These are phyloP conservation scores for Coprinopsis cinerea DNA, from an alignment of 768 basidiomycete genomes.

Conservation along the genomic window DNA sequence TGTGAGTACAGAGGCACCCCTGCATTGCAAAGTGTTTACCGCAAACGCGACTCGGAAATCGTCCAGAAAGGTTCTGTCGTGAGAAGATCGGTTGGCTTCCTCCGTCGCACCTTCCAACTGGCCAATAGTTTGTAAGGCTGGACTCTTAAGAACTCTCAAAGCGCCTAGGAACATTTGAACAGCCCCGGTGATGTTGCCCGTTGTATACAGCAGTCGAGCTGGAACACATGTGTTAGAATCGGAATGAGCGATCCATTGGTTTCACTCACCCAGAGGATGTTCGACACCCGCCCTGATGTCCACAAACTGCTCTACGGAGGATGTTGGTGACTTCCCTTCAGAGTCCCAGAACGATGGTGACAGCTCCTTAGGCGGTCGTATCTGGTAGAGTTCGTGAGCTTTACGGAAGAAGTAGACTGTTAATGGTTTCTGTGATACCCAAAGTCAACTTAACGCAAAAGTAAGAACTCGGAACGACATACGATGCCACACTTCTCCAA, in stretches of 20 bases:
- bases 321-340: constrained; percentile 45
- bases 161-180: constrained; percentile 73
- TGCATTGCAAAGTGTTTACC: constrained; percentile 42
- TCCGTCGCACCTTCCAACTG: constrained; percentile 17
- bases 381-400: constrained; percentile 58
- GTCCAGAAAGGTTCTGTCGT: constrained; percentile 69
- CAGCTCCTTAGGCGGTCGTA: constrained; percentile 46
- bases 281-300: constrained; percentile 69
- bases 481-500: constrained; percentile 85
- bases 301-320: constrained; percentile 43
- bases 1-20: not conserved
- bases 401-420: constrained; percentile 77
- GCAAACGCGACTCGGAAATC: constrained; percentile 86
- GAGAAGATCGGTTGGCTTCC: constrained; percentile 22
- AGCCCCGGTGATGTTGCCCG: constrained; percentile 77
- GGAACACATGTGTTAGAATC: not conserved
- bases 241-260: not conserved
- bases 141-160: constrained; percentile 42
- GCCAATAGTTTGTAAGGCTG: constrained; percentile 1
- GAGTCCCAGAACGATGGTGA: constrained; percentile 82
- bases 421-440: constrained; percentile 67
- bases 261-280: constrained; percentile 61
- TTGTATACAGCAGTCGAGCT: constrained; percentile 87
- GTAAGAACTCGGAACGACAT: constrained; percentile 23
- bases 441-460: constrained; percentile 1